Percentiles rank a stretch among this genome's conserved stretches.
Conservation (phyloP, 2,329 filamentous ascomycete genomes). For the Fusarium compactum region DNA sequence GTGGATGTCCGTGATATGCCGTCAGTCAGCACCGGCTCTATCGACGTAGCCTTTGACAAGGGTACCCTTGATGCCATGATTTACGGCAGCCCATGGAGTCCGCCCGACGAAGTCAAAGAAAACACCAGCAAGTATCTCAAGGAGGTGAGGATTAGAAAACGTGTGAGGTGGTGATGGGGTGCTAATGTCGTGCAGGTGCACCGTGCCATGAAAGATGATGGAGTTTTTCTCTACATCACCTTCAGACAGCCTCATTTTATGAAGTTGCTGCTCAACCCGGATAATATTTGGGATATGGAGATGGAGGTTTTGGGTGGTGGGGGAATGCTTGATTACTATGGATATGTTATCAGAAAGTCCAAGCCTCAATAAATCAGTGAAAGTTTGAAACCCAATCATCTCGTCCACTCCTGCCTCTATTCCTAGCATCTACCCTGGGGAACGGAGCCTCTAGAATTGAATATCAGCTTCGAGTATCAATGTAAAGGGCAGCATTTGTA, state of each 20-base stretch:
- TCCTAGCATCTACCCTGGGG: background rate
- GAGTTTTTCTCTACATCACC: background rate
- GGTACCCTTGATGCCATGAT: conserved; percentile 7
- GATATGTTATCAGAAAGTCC: background rate
- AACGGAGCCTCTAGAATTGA: background rate
- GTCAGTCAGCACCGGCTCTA: background rate
- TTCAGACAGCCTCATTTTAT: conserved; percentile 12
- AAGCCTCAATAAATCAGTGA: background rate
- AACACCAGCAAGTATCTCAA: conserved; percentile 3
- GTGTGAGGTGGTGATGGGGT: rapidly evolving
- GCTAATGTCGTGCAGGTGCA: background rate
- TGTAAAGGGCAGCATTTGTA: background rate
- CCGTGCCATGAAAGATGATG: background rate
- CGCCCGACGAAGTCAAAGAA: background rate
- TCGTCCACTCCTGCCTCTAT: background rate
- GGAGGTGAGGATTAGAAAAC: no score
- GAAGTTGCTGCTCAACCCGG: background rate
- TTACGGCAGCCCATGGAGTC: conserved; percentile 1
- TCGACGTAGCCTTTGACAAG: conserved; percentile 13
- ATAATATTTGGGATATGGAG: conserved; percentile 5
- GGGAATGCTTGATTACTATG: background rate
- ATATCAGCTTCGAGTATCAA: background rate
- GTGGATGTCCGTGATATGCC: conserved; percentile 6
- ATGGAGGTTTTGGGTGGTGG: background rate
- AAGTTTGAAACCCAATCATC: background rate